Conservation (phyloP, 208 protist genomes). For the Leishmania major region DNA sequence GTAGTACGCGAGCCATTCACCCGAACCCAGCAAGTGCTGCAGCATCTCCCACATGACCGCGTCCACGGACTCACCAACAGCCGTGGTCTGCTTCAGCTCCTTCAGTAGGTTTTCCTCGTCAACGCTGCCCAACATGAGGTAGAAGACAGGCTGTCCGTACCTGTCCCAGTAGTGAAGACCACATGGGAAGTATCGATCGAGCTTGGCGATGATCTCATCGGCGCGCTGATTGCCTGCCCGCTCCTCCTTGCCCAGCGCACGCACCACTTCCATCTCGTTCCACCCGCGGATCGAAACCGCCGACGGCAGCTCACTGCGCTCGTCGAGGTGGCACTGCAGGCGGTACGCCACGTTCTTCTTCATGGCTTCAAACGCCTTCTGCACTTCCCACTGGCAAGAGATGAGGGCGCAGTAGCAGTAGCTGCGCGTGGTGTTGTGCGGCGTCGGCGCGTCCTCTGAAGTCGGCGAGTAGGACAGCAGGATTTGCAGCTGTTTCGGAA, state of each 20-base stretch:
- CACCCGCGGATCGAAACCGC: conserved; percentile 60
- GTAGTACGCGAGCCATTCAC: conserved; percentile 26
- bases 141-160: conserved; percentile 42
- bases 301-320: conserved; percentile 41
- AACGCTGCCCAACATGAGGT: conserved; percentile 40
- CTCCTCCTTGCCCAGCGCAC: conserved; percentile 10
- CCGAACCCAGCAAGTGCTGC: conserved; percentile 13
- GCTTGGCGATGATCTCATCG: conserved; percentile 32
- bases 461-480: conserved; percentile 21
- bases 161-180: conserved; percentile 57
- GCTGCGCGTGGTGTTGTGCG: conserved; percentile 39
- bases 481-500: conserved; percentile 19
- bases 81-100: conserved; percentile 26
- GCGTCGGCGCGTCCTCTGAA: conserved; percentile 21
- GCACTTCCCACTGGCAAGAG: conserved; percentile 52
- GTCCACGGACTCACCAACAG: conserved; percentile 11
- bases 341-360: conserved; percentile 41
- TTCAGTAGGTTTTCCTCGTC: conserved; percentile 30
- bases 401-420: conserved; percentile 57
- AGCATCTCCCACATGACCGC: conserved; percentile 25
- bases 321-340: conserved; percentile 34
- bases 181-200: conserved; percentile 24
- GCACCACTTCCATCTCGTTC: conserved; percentile 31
- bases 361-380: conserved; percentile 49
- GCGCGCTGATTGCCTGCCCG: conserved; percentile 9